Evolutionary conservation across 371 early-diverging fungal genomes (phyloP), one percentile per base, ranked within the genome.

Genomic region (Choanephora cucurbitarum): DNA sequence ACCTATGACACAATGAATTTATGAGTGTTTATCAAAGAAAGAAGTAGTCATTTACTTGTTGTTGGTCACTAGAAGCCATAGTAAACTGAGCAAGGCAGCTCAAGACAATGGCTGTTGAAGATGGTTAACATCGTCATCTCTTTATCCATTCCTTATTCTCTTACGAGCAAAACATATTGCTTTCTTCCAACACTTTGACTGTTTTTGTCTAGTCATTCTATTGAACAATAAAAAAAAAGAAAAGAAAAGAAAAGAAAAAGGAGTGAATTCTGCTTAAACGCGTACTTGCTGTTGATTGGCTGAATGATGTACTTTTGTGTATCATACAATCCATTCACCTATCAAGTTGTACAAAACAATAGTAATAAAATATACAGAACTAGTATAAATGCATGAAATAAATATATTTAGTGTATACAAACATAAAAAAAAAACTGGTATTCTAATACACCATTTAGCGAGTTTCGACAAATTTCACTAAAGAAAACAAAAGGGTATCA

Each of bases 401-500:
- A n/a, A n/a, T n/a, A n/a, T n/a, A n/a, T n/a, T 28, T 28, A 28
- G 28, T 28, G 28, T 28, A 7, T 28, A n/a, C 28, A 28, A 28
- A 28, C 28, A 28, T 28, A 28, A 28, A 7, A 28, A 28, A 28
- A n/a, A n/a, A n/a, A n/a, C n/a, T n/a, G n/a, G n/a, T n/a, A n/a
- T n/a, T n/a, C n/a, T 28, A 28, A 28, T 28, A 28, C 28, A 28
- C 28, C 3, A 28, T 7, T 28, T 13, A 55, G 24, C 48, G 54
- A 23, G 60, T 59, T 34, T 60, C 60, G 14, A 60, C 60, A 49
- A 60, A 60, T 60, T 55, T 60, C 55, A 60, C 60, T 60, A 44
- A 28, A 28, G 28, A 28, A 28, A 28, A 7, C 3, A 7, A 7
- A 28, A 28, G 28, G 7, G 28, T 28, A 7, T 28, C 5, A 28